These are phyloP conservation scores for Termitomyces sp. DNA, from an alignment of 1,284 basidiomycete species.

Conservation along the genomic window DNA sequence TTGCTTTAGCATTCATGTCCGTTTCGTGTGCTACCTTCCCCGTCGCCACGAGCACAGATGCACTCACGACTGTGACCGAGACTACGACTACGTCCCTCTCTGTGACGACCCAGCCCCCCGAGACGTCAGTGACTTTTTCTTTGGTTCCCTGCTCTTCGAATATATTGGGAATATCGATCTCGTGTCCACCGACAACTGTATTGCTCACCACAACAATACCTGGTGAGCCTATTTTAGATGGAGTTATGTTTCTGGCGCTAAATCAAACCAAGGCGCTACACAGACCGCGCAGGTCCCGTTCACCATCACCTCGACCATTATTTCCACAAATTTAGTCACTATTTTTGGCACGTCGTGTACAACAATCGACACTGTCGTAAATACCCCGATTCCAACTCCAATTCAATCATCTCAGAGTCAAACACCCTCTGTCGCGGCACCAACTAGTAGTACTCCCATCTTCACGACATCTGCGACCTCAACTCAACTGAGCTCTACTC, in stretches of 20 bases:
- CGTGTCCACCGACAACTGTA: slow-evolving; percentile 17
- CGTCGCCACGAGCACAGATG: slow-evolving; percentile 20
- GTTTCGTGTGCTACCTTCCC: slow-evolving; percentile 20
- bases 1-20: slow-evolving; percentile 14
- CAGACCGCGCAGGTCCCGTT: slow-evolving; percentile 28
- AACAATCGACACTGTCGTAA: slow-evolving; percentile 15
- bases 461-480: slow-evolving; percentile 16
- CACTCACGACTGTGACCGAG: slow-evolving; percentile 16
- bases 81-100: slow-evolving; percentile 15
- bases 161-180: slow-evolving; percentile 14
- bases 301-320: slow-evolving; percentile 26
- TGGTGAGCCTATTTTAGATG: slow-evolving; percentile 17
- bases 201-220: slow-evolving; percentile 24
- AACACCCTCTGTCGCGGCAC: neutral
- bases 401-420: neutral
- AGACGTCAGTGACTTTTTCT: slow-evolving; percentile 14
- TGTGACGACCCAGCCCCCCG: slow-evolving; percentile 19
- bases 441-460: slow-evolving; percentile 2
- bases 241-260: neutral
- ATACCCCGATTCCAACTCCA: neutral
- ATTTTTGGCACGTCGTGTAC: slow-evolving; percentile 34
- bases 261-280: slow-evolving; percentile 19
- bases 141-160: slow-evolving; percentile 4
- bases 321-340: slow-evolving; percentile 22
- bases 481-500: slow-evolving; percentile 22